Percentiles rank a stretch among this genome's conserved stretches.
phyloP scores from a whole-genome alignment of 108 stramenopile genomes.

The Cyclostephanos invisitatus region DNA sequence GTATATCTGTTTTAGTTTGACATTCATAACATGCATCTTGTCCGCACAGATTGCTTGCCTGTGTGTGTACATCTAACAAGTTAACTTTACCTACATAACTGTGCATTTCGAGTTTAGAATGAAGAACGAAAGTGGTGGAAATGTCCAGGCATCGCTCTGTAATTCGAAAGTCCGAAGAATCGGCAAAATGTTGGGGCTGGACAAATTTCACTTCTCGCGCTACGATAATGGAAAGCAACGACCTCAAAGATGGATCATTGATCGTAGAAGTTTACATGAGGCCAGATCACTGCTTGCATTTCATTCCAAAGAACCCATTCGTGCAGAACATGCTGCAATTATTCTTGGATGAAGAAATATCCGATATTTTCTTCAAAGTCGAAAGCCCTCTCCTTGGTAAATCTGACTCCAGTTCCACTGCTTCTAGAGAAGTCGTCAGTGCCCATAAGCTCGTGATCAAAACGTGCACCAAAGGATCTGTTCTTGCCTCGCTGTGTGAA shows the following conservation, averaged over 20 bases:
- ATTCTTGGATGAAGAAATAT: not conserved
- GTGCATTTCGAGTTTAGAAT: too few relatives aligned
- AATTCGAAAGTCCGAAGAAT: too few relatives aligned
- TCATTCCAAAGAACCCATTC: slow-evolving; percentile 4
- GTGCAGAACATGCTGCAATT: not conserved
- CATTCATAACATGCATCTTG: too few relatives aligned
- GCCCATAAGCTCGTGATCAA: slow-evolving; percentile 7
- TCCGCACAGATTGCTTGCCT: too few relatives aligned
- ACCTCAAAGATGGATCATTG: not conserved
- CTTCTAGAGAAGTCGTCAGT: not conserved
- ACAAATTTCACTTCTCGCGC: too few relatives aligned
- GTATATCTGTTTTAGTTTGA: too few relatives aligned
- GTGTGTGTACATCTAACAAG: too few relatives aligned
- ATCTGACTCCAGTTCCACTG: not conserved
- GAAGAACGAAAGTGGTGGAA: too few relatives aligned
- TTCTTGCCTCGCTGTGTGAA: slow-evolving; percentile 25
- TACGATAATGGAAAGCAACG: not conserved
- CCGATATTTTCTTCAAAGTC: not conserved
- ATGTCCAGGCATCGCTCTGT: too few relatives aligned
- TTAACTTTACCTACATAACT: too few relatives aligned
- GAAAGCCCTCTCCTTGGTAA: not conserved
- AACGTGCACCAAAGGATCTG: not conserved
- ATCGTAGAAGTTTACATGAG: not conserved
- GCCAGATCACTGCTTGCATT: not conserved
- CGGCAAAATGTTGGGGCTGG: too few relatives aligned